Evolutionary conservation across 768 basidiomycete genomes (phyloP), one percentile per base, ranked within the genome.

Genomic region (Rhodotorula sphaerocarpa): DNA sequence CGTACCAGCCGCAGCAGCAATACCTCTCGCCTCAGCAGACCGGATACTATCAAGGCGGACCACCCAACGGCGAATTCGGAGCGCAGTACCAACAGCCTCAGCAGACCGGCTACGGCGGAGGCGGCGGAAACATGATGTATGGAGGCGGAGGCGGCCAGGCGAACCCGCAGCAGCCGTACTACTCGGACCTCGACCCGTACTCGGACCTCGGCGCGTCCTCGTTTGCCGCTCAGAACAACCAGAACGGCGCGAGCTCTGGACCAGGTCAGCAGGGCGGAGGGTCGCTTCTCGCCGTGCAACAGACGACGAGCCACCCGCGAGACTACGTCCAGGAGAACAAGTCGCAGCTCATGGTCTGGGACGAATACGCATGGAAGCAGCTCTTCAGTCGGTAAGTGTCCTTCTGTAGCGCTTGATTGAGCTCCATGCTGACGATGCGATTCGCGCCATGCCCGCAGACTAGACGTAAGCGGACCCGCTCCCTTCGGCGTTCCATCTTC

Each of bases 321-420:
- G 51, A 61, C 30, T 66, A 39, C 48, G 65, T 66, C 23, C 42
- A 45, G 21, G 60, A 66, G 48, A 45, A 55, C 33, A 50, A 51
- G 28, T 23, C 31, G 11, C 28, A 25, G n/a, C 27, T 66, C 23
- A 62, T 59, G 56, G 18, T 7, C 0, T 66, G 65, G 65, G 60
- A 66, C 53, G 60, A 58, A 28, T 59, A 59, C 52, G n/a, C 25
- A 3, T 66, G 65, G 65, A 62, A 47, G 52, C 57, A 58, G 56
- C 43, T 66, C 21, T 46, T 61, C n/a, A 5, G 2, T 12, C 34
- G 65, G 41, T 57, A 10, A 12, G 50, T 58, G 15, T 33, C 46
- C 14, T 31, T 16, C 7, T 50, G 20, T 30, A 44, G 15, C 20
- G 15, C 10, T 9, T 33, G 31, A 10, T 23, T 34, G 27, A 44